Base-by-base conservation (phyloP, 2,329 filamentous ascomycete species). In the Hirsutella rhossiliensis region DNA sequence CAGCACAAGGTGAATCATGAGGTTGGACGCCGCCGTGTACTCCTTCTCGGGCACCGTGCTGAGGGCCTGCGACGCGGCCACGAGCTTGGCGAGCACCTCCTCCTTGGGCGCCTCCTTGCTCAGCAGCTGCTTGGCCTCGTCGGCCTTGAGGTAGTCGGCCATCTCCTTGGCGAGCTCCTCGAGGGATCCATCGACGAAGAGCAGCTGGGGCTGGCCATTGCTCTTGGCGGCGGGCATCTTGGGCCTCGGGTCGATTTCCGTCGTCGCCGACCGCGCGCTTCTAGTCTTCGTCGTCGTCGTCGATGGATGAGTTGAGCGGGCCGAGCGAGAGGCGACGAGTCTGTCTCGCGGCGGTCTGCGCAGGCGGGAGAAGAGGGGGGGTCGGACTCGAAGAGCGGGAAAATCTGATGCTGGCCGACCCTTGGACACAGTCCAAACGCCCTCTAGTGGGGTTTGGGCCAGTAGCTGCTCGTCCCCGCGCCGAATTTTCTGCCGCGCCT, bases 1-100 rank as follows among this genome's bases (percentile, higher is more conserved):
- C 57, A 87, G 76, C 54, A 94, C 80, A 48, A 98, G 82, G 72
- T 96, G 87, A 60, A 97, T 82, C 63, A 98, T 82, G 55, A 97
- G 83, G 71, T 98, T 97, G 71, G 96, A 96, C 48, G 90, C 87
- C 47, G 90, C 84, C 48, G 87, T 89, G 64, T 96, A 92, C 67
- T 97, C 90, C 76, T 92, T 94, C 75, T 98, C 92, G 47, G 90
- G 87, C 45, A 88, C 86, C 50, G 77, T 76, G 67, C 89, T 94
- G 61, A 98, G 73, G 42, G 76, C 76, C 43, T 76, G 67, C 43
- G 87, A 87, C 46, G 85, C 84, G 53, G 82, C 79, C 48, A 97
- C 86, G 52, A 98, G 75, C 75, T 88, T 89, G 72, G 89, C 84
- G 46, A 98, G 76, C 39, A 87, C 81, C 53, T 94, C 88, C 55